Evolutionary conservation across 306 rosid species (phyloP).

Genomic region (Calophaca sinica): DNA sequence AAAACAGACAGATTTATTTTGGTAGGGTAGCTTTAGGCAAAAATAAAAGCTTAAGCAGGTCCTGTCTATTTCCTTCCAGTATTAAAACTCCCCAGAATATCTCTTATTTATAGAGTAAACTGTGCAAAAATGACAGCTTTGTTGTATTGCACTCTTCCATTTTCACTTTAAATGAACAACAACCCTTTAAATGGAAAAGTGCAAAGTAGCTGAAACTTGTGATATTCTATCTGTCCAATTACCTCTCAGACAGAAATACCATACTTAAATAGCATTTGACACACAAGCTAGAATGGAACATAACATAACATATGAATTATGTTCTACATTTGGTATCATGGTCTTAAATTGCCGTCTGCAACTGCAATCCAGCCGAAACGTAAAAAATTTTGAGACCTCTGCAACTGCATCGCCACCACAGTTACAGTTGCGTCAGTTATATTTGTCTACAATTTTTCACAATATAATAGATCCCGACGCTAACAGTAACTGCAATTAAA

Average conservation of each 20-base stretch:
- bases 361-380: background rate
- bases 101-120: background rate
- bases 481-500: background rate
- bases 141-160: background rate
- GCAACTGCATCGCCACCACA: background rate
- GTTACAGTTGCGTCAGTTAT: too few relatives aligned
- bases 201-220: background rate
- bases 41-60: background rate
- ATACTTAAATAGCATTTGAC: background rate
- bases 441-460: background rate
- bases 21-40: too few relatives aligned
- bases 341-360: background rate
- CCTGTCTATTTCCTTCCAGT: background rate
- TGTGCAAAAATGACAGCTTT: background rate
- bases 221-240: slow-evolving; percentile 5
- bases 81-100: background rate
- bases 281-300: background rate
- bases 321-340: background rate
- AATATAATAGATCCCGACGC: too few relatives aligned
- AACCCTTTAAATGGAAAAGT: background rate
- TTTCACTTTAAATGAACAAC: background rate
- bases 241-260: background rate
- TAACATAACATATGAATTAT: slow-evolving; percentile 3
- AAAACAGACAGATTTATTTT: too few relatives aligned
- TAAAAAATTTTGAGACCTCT: background rate